Base-by-base conservation (phyloP, 371 early-diverging fungal species). In the Choanephora cucurbitarum region DNA sequence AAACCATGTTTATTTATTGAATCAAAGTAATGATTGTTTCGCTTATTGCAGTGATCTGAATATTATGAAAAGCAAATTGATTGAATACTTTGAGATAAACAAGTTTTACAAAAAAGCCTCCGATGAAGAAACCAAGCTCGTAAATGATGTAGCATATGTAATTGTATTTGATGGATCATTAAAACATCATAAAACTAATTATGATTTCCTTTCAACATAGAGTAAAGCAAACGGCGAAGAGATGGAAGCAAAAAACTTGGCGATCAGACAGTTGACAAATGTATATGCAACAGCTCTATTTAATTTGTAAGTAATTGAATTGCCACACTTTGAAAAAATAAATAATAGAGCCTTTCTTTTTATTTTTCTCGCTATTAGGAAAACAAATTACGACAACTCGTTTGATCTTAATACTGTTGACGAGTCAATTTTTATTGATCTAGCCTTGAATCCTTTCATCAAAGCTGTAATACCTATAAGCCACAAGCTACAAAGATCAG, bases 151-250 rank as follows among this genome's bases (percentile, higher is more conserved):
- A 6, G 51, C 55, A 44, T 55, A 60, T 60, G 61, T 60, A 60
- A 60, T 50, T 54, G 61, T 60, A 60, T 34, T 59, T 60, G 31
- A 45, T 60, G 51, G 42, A 59, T 49, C 23, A 60, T 60, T 43
- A n/a, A 53, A 53, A 52, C 22, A 48, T 52, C 22, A 41, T 49
- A 33, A 52, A 60, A 59, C 53, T 47, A 59, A 58, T 17, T 15
- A 52, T 14, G 47, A 46, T 52, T 33, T 58, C 18, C 43, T 51
- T 40, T 60, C 13, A 15, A 9, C 39, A 44, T 53, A 60, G 54
- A 53, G 18, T 49, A 54, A 60, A 18, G 49, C 60, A 15, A 49
- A 48, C 28, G 44, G 54, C 17, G 5, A 28, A 58, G 46, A 21
- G 1, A 46, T 40, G 49, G 54, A 60, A 53, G 54, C 60, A 43